Evolutionary conservation across 2,329 filamentous ascomycete genomes (phyloP).

Genomic region (Aureobasidium sp.): DNA sequence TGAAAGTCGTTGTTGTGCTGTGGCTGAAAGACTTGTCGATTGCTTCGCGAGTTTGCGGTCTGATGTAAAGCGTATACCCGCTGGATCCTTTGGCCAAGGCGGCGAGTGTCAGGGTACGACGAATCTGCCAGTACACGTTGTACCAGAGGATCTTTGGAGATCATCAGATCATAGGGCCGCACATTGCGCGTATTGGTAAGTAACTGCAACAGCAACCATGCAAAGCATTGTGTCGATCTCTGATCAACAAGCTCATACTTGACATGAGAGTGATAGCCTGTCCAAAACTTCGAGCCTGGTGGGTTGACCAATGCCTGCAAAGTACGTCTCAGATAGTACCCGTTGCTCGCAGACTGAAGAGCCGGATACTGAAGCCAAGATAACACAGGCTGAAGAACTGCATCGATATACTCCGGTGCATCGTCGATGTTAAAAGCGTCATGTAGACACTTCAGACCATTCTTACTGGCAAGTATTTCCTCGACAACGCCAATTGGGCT

Average conservation of each 20-base stretch:
- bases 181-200: background rate
- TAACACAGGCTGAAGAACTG: background rate
- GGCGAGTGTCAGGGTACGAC: background rate
- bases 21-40: background rate
- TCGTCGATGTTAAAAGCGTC: background rate
- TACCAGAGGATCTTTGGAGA: background rate
- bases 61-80: background rate
- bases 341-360: background rate
- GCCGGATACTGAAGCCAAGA: background rate
- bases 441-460: background rate
- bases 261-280: background rate
- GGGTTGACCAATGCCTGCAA: background rate
- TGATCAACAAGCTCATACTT: background rate
- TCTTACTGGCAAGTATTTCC: background rate
- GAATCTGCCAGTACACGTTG: background rate
- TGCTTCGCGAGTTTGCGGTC: background rate
- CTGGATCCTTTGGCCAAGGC: background rate
- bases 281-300: background rate
- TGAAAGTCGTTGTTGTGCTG: slow-evolving; percentile 1
- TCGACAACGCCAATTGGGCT: background rate
- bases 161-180: background rate
- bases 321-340: background rate
- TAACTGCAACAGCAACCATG: background rate
- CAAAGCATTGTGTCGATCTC: background rate
- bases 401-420: background rate